Evolutionary conservation across 306 rosid species (phyloP), one percentile per base, ranked within the genome.

Genomic region (Elaeagnus macrophylla): DNA sequence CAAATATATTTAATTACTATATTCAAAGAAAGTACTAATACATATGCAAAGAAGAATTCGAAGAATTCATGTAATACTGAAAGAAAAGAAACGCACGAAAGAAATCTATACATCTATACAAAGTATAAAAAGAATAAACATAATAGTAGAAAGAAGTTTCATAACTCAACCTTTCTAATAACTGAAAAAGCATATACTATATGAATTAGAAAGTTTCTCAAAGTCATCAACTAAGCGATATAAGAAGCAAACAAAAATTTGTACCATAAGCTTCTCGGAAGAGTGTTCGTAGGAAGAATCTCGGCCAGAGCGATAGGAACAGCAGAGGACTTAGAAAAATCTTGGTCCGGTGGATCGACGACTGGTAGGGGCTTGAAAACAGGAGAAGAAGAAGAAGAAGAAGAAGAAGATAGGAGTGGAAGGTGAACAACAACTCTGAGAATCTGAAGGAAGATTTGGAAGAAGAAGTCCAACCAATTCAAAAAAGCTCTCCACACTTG

Each of bases 341-440:
- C n/a, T n/a, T n/a, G n/a, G n/a, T n/a, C n/a, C n/a, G 62, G 66
- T 53, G 80, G 80, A 60, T 91, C 99, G 65, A 84, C 73, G 0
- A 75, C 83, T n/a, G 99, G 95, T 58, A 91, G 57, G 64, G 93
- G 82, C 62, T 78, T 84, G 78, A 91, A 91, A 52, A 93, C 38
- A 55, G 80, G 51, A 53, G 81, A 44, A 36, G 89, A 48, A 4
- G 93, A 71, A 7, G 84, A 70, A 6, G 82, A 71, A 13, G 85
- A 73, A 59, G 99, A 91, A 69, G n/a, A n/a, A n/a, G n/a, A n/a
- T n/a, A 91, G 89, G 5, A 91, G 62, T 49, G 94, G 85, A 12
- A 80, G 83, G 78, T 87, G 89, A 1, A 81, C 89, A 7, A 93
- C 74, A 61, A 83, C 74, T 72, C 89, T 77, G 75, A 91, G 81